A percentile compares a stretch with the other conserved stretches of the same genome.
Conservation (phyloP, 2,329 filamentous ascomycete genomes). For the Pseudocercospora eumusae region DNA sequence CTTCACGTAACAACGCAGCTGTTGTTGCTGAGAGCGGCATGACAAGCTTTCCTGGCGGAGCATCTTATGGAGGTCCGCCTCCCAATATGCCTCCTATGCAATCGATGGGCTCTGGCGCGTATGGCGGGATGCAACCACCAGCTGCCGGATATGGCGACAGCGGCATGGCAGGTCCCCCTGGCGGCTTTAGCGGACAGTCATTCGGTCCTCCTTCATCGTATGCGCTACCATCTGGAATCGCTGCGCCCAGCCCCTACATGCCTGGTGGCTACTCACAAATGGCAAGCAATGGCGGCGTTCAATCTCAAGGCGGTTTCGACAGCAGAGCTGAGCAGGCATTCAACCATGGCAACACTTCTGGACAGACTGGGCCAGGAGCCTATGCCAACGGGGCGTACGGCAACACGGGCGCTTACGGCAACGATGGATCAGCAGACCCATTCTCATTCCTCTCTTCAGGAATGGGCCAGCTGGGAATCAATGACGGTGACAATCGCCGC, state of each 20-base stretch:
- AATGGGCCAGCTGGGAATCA: slow-evolving; percentile 71
- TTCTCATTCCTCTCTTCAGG: slow-evolving; percentile 77
- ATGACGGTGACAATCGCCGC: slow-evolving; percentile 53
- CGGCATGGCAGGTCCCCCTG: slow-evolving; percentile 58
- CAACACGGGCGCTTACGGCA: slow-evolving; percentile 43
- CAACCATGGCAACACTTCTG: slow-evolving; percentile 71
- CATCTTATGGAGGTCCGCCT: slow-evolving; percentile 61
- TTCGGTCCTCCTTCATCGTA: slow-evolving; percentile 90
- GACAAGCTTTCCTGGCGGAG: slow-evolving; percentile 42
- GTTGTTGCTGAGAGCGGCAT: slow-evolving; percentile 89
- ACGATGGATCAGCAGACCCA: slow-evolving; percentile 67
- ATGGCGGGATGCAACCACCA: slow-evolving; percentile 51
- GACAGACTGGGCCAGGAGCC: slow-evolving; percentile 62
- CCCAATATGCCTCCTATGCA: slow-evolving; percentile 73
- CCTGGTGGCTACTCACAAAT: slow-evolving; percentile 67
- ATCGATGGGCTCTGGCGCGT: slow-evolving; percentile 34
- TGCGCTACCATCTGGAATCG: slow-evolving; percentile 80
- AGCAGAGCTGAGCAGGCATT: slow-evolving; percentile 95
- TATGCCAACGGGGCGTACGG: slow-evolving; percentile 64
- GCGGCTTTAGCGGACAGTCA: slow-evolving; percentile 67
- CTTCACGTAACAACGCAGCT: slow-evolving; percentile 87
- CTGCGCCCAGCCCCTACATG: slow-evolving; percentile 78
- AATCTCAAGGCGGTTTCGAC: slow-evolving; percentile 74
- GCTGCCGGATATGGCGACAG: slow-evolving; percentile 72
- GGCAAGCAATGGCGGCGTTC: slow-evolving; percentile 68